These are phyloP conservation scores for Volvariella volvacea DNA, from an alignment of 1,284 basidiomycete species.

Conservation along the genomic window DNA sequence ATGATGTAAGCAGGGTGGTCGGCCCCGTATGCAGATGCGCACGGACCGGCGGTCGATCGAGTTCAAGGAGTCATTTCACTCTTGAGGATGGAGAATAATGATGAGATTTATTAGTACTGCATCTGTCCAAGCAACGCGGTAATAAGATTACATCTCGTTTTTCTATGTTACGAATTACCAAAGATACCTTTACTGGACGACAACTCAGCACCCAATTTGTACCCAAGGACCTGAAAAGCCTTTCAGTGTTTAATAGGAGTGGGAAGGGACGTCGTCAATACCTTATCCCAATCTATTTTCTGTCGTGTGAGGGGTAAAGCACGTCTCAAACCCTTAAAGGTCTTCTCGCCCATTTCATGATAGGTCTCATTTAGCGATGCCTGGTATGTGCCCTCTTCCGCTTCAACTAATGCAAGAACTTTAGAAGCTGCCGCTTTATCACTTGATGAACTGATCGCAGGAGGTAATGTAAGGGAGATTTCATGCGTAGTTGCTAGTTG, in stretches of 20 bases:
- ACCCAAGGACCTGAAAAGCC: constrained; percentile 62
- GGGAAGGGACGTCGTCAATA: constrained; percentile 21
- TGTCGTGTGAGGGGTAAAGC: constrained; percentile 89
- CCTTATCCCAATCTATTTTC: constrained; percentile 93
- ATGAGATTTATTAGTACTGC: constrained; percentile 3
- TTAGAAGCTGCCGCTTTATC: constrained; percentile 59
- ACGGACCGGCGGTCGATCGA: constrained; percentile 22
- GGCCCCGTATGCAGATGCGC: constrained; percentile 16
- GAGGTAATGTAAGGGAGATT: constrained; percentile 59
- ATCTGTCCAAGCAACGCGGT: too few relatives aligned
- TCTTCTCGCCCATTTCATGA: constrained; percentile 82
- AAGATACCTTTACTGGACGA: constrained; percentile 64
- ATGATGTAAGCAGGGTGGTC: constrained; percentile 28
- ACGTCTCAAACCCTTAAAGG: constrained; percentile 83
- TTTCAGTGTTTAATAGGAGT: constrained; percentile 1
- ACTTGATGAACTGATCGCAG: constrained; percentile 42
- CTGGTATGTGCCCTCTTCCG: constrained; percentile 75
- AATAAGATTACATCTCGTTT: not conserved
- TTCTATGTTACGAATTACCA: constrained; percentile 26
- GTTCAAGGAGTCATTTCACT: not conserved
- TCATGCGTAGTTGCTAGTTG: constrained; percentile 78
- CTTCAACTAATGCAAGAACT: constrained; percentile 74
- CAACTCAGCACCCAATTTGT: constrained; percentile 82
- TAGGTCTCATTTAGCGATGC: constrained; percentile 75
- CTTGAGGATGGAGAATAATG: constrained; percentile 4